phyloP scores from a whole-genome alignment of 257 asterid genomes.

The Euphrasia confusa region DNA sequence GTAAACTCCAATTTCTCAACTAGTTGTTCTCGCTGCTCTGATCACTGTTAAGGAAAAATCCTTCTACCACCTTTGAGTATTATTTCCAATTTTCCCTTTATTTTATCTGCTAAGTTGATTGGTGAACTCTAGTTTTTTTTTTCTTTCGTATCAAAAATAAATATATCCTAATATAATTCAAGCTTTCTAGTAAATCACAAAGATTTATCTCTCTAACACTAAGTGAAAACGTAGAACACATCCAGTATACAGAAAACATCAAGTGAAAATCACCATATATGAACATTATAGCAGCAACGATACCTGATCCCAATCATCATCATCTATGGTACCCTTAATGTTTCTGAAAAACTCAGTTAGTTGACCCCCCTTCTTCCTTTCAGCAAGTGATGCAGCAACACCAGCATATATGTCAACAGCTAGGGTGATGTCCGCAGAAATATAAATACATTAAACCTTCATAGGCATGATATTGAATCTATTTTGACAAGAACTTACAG shows the following conservation, averaged over 20 bases:
- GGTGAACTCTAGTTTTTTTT: too few species aligned
- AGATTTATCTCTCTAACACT: not conserved
- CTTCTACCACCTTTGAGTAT: too few species aligned
- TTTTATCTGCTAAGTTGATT: too few species aligned
- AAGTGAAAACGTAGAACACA: not conserved
- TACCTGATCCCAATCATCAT: slow-evolving; percentile 98
- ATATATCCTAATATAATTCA: not conserved
- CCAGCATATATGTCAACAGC: slow-evolving; percentile 98
- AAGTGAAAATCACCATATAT: not conserved
- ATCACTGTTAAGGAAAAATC: too few species aligned
- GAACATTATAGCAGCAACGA: slow-evolving; percentile 2
- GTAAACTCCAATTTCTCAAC: too few species aligned
- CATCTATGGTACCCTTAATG: slow-evolving; percentile 94
- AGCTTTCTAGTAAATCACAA: not conserved
- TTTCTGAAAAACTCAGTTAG: slow-evolving; percentile 87
- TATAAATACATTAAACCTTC: slow-evolving; percentile 21
- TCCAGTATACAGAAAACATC: not conserved
- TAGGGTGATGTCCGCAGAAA: slow-evolving; percentile 30
- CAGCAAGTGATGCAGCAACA: slow-evolving; percentile 94
- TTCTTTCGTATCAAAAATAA: too few species aligned
- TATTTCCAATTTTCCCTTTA: too few species aligned
- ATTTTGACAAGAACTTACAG: slow-evolving; percentile 9
- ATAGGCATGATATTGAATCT: not conserved
- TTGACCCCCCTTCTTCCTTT: slow-evolving; percentile 93
- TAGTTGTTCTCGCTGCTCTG: too few species aligned